Base-by-base conservation (phyloP, 371 early-diverging fungal species). In the Blakeslea trispora region DNA sequence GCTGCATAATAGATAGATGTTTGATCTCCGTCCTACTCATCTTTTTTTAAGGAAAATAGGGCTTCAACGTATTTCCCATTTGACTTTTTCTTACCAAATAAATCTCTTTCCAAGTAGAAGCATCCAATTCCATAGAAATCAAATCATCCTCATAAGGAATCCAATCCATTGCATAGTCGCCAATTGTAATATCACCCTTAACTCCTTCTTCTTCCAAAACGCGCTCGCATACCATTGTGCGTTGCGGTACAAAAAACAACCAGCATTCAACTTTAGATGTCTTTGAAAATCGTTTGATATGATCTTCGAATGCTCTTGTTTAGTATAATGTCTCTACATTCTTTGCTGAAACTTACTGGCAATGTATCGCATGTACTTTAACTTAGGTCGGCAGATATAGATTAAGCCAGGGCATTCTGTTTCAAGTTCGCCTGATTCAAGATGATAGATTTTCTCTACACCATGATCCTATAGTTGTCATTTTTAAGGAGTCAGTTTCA, bases 381-480 rank as follows among this genome's bases (percentile, higher is more conserved):
- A 53, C 44, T 85, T 87, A 0, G 96, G 93, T 50, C 93, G 79
- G 57, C 89, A 84, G 42, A 96, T 81, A 70, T 93, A 96, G 21
- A 95, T 81, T 23, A 96, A 59, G 53, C 82, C 84, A 41, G 76
- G 76, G 65, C 84, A 77, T 34, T 92, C 93, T 9, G 82, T 85
- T 13, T 87, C 86, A 61, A 86, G 59, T 28, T 75, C 76, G 24
- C 74, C 77, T 10, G 81, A 60, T 39, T 85, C 87, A 17, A 96
- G 78, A 64, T 93, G 89, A 69, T 86, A 92, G 43, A 96, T 89
- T 73, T 92, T 93, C 58, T 95, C 94, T 14, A 94, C 93, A 18
- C 96, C 97, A 79, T 95, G 97, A 57, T 95, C 95, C 90, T 93
- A 70, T 22, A 19, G 45, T n/a, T n/a, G n/a, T n/a, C n/a, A n/a